A percentile compares a stretch with the other conserved stretches of the same genome.
phyloP scores from a whole-genome alignment of 495 filamentous ascomycete genomes.

The Lophiostoma macrostomum region DNA sequence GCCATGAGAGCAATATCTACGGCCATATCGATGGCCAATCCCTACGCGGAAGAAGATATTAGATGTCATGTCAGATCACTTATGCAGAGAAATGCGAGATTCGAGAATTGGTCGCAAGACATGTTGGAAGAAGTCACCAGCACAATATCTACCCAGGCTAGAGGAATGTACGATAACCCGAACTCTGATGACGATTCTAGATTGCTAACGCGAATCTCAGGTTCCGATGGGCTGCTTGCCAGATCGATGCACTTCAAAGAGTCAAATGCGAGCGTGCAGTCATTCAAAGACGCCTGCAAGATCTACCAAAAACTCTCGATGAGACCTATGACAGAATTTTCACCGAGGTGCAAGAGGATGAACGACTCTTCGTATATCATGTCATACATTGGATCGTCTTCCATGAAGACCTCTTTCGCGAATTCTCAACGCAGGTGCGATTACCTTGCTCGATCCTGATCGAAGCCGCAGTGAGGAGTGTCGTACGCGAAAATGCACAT shows the following conservation, averaged over 20 bases:
- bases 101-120: not conserved
- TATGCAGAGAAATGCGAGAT: not conserved
- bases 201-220: not conserved
- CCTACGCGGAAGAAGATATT: not conserved
- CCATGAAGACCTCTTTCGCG: too few species aligned
- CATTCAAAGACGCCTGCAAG: not conserved
- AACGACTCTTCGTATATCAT: conserved; percentile 1
- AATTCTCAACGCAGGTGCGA: too few species aligned
- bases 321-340: too few species aligned
- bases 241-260: not conserved
- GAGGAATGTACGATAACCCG: not conserved
- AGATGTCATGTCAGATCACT: not conserved
- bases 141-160: not conserved
- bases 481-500: too few species aligned
- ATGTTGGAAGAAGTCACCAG: not conserved
- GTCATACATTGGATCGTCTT: not conserved
- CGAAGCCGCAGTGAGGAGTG: too few species aligned
- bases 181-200: not conserved
- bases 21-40: too few species aligned
- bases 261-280: not conserved
- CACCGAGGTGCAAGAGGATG: not conserved
- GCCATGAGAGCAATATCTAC: too few species aligned
- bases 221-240: conserved; percentile 1
- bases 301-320: too few species aligned
- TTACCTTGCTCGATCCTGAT: too few species aligned